Base-by-base conservation (phyloP, 768 basidiomycete species). In the Hortiboletus flavorubellus region DNA sequence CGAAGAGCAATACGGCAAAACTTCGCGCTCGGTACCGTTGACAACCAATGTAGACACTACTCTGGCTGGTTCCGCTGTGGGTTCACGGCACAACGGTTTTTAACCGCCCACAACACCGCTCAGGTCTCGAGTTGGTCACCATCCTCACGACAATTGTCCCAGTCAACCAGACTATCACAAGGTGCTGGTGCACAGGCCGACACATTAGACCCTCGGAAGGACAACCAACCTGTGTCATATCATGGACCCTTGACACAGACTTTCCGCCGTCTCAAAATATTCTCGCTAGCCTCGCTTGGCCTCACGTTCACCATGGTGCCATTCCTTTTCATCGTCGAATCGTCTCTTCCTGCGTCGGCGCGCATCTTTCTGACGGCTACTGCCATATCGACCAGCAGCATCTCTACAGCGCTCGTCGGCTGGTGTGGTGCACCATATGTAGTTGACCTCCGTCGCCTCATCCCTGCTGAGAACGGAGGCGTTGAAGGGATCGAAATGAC, bases 241-340 rank as follows among this genome's bases (percentile, higher is more conserved):
- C 70, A 77, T 58, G 92, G 90, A 1, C 92, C 91, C 2, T 74
- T 93, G 38, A 72, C 84, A 1, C 68, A 75, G 42, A 89, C 91
- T 2, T 93, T 91, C 75, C 81, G 83, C 52, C 80, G 82, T 23
- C 79, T 93, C 53, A 93, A 94, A 68, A 70, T 91, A 9, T 92
- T 94, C 74, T 93, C 91, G 12, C 73, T 95, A 1, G 82, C 85
- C 23, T 92, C 92, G 1, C 79, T 94, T 45, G 78, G 78, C 3
- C 78, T 91, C 46, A 86, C 89, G 10, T 72, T 77, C 54, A 77
- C 81, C 5, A 75, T 94, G 62, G 76, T 88, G 2, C 93, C 93
- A 1, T 84, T 94, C 73, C 82, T 94, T 57, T 88, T 94, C 70
- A 66, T 90, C 49, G 77, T 94, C 60, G 91, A 93, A 56, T 87